Conservation (phyloP, 352 stramenopile species). For the Globisporangium apiculatum region DNA sequence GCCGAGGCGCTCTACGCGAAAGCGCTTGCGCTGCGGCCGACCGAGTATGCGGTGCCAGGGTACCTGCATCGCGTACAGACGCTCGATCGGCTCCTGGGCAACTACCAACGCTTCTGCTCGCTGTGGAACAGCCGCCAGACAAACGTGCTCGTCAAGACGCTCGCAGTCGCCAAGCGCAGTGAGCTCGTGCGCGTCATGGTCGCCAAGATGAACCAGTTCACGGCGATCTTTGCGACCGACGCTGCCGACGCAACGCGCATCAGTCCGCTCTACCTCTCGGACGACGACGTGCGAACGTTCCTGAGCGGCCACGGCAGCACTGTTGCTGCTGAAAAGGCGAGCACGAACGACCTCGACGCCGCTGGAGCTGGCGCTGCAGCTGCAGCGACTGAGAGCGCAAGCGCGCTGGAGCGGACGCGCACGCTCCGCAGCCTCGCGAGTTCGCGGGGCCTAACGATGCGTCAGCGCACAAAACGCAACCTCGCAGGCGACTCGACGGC, state of each 20-base stretch:
- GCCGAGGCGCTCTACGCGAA: conserved; percentile 51
- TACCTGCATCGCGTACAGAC: conserved; percentile 55
- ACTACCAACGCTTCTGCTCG: conserved; percentile 68
- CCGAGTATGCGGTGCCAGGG: conserved; percentile 43
- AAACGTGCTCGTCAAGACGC: conserved; percentile 37
- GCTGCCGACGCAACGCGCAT: conserved; percentile 20
- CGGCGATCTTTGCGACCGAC: conserved; percentile 28
- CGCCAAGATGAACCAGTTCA: conserved; percentile 51
- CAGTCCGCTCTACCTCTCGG: conserved; percentile 51
- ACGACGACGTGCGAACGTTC: conserved; percentile 37
- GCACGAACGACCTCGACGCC: neutral
- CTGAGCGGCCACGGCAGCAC: conserved; percentile 9
- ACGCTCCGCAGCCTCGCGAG: conserved; percentile 9
- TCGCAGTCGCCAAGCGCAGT: conserved; percentile 38
- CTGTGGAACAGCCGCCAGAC: conserved; percentile 51
- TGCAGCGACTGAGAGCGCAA: neutral
- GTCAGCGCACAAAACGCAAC: conserved; percentile 11
- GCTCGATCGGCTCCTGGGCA: conserved; percentile 52
- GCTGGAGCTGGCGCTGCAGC: neutral
- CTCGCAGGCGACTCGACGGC: neutral
- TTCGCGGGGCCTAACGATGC: conserved; percentile 13
- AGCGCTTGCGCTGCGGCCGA: conserved; percentile 26
- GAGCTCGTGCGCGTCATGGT: conserved; percentile 49
- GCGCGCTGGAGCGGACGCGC: neutral
- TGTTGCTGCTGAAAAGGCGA: neutral